Base-by-base conservation (phyloP, 352 stramenopile genomes). In the Globisporangium paddicum region DNA sequence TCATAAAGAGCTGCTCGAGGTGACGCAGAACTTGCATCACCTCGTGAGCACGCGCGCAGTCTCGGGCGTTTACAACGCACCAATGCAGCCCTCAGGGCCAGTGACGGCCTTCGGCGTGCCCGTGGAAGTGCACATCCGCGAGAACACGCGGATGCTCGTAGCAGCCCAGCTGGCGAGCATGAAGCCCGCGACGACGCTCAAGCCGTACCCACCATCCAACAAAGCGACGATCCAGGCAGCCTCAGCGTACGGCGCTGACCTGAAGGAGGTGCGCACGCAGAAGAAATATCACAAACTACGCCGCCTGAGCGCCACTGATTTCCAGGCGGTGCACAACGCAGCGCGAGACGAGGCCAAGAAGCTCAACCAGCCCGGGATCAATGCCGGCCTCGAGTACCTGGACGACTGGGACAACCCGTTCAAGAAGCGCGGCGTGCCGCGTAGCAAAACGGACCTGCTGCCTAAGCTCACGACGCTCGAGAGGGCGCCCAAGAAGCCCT, bases 401-500 rank as follows among this genome's bases (percentile, higher is more conserved):
- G 69, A 88, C 55, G 72, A 77, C 25, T 80, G 76, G 64, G 68
- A 75, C n/a, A 87, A 88, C 60, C 78, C 80, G 3, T 88, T 82
- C 78, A 87, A 78, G 45, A 85, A 83, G 57, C 76, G 78, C 21
- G 78, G 78, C 4, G 64, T 88, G 10, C 75, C 75, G 18, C 69
- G 72, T 13, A 64, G 44, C 11, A 84, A 77, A 48, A 58, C 69
- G n/a, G 75, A 86, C 52, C 48, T 88, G 37, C 41, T 86, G 23
- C 78, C 75, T 1, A 60, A 69, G 9, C 46, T 88, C 16, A 72
- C 75, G n/a, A 75, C 71, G 38, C 57, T 86, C 54, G 73, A 62
- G 18, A 71, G 71, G 32, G 58, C 66, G 16, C 73, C 75, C 7
- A 67, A 75, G 32, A 74, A 74, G 9, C 73, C 72, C 21, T 88